These are phyloP conservation scores for Globisporangium spinosum DNA, from an alignment of 352 stramenopile genomes.

Conservation along the genomic window DNA sequence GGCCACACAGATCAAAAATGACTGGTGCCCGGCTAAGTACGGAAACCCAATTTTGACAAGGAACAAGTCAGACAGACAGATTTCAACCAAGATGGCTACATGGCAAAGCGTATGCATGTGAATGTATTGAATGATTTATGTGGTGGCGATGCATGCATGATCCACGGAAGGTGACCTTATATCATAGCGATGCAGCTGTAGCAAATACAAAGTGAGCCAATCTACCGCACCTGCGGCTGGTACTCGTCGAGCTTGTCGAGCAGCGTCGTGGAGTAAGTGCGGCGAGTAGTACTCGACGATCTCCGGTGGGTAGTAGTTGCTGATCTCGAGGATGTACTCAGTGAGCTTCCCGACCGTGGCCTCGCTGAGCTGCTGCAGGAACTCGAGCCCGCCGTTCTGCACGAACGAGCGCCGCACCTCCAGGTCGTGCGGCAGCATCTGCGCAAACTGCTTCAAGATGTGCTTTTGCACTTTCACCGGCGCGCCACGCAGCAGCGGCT, in stretches of 20 bases:
- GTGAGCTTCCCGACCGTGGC: slow-evolving; percentile 91
- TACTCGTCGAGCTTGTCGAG: slow-evolving; percentile 95
- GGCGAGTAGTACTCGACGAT: slow-evolving; percentile 96
- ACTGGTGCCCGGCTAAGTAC: slow-evolving; percentile 13
- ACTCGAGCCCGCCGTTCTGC: slow-evolving; percentile 91
- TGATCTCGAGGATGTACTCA: slow-evolving; percentile 95
- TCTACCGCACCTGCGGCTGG: slow-evolving; percentile 83
- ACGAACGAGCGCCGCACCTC: slow-evolving; percentile 92
- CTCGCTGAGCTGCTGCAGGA: slow-evolving; percentile 91
- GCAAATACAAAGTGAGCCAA: neutral
- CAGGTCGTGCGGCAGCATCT: slow-evolving; percentile 92
- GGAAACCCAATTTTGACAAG: slow-evolving; percentile 1
- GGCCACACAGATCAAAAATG: slow-evolving; percentile 4
- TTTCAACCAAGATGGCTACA: slow-evolving; percentile 2
- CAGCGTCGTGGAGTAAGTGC: slow-evolving; percentile 95
- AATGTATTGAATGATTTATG: neutral
- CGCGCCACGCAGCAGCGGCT: slow-evolving; percentile 90
- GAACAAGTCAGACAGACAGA: neutral
- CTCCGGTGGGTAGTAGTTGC: slow-evolving; percentile 94
- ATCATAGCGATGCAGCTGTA: neutral
- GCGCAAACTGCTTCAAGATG: slow-evolving; percentile 94
- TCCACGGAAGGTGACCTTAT: slow-evolving; percentile 1
- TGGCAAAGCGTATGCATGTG: neutral
- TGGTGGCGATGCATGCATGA: neutral
- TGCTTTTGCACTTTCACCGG: slow-evolving; percentile 96